Percentiles rank a stretch among this genome's conserved stretches.
Conservation (phyloP, 2,329 filamentous ascomycete genomes). For the Fusarium albosuccineum region DNA sequence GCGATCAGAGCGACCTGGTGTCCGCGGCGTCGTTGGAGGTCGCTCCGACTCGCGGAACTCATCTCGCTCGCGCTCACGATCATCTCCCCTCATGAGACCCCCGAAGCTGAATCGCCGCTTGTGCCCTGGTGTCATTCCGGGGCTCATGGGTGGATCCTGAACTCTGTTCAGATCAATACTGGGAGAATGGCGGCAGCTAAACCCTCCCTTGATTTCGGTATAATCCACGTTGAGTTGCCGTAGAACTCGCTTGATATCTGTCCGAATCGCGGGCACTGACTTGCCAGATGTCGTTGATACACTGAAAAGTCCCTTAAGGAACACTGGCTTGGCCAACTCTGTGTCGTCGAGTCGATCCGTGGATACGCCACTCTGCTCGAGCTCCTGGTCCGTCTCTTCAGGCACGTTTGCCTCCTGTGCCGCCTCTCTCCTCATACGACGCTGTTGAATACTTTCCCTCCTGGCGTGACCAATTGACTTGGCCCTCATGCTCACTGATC, state of each 20-base stretch:
- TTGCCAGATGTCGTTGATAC: constrained; percentile 97
- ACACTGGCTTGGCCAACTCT: constrained; percentile 92
- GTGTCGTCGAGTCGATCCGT: constrained; percentile 74
- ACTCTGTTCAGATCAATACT: constrained; percentile 89
- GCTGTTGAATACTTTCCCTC: constrained; percentile 90
- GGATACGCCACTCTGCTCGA: constrained; percentile 72
- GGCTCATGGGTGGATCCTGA: constrained; percentile 72
- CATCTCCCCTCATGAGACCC: constrained; percentile 68
- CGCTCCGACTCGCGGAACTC: constrained; percentile 73
- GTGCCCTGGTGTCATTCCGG: constrained; percentile 70
- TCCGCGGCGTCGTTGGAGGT: constrained; percentile 57
- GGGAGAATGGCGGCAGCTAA: constrained; percentile 87
- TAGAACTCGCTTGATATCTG: constrained; percentile 91
- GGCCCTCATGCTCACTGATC: constrained; percentile 77
- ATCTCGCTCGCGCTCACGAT: constrained; percentile 78
- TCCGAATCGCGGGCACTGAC: constrained; percentile 84
- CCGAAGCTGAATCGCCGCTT: constrained; percentile 87
- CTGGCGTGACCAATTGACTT: constrained; percentile 92
- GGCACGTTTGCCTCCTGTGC: constrained; percentile 82
- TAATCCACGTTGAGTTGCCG: constrained; percentile 91
- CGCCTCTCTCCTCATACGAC: constrained; percentile 80
- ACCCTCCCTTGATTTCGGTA: constrained; percentile 92
- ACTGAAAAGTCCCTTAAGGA: constrained; percentile 95
- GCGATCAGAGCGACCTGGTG: constrained; percentile 61
- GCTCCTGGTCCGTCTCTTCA: constrained; percentile 90